Conservation (phyloP, 345 rosid genomes). For the Limnanthes douglasii region DNA sequence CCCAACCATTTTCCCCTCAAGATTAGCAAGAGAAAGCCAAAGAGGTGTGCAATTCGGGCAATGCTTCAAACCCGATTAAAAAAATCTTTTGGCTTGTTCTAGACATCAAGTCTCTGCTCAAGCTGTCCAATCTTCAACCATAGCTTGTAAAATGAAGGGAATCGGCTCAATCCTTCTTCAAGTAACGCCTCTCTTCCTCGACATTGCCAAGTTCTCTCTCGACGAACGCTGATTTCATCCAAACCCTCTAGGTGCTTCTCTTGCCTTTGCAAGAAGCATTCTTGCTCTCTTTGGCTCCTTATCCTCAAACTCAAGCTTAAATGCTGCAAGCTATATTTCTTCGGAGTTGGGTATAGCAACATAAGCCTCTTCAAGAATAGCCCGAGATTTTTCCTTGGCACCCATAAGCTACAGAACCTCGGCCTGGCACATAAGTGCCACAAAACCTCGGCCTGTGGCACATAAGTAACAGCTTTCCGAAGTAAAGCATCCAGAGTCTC, state of each 20-base stretch:
- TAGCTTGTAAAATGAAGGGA: constrained; percentile 73
- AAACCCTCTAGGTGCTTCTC: constrained; percentile 85
- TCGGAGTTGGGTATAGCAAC: constrained; percentile 84
- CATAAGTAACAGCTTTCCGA: constrained; percentile 71
- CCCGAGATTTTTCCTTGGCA: constrained; percentile 91
- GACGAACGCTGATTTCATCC: constrained; percentile 97
- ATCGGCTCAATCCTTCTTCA: constrained; percentile 66
- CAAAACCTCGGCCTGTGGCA: too few relatives aligned
- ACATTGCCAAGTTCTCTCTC: constrained; percentile 77
- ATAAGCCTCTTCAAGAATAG: constrained; percentile 87
- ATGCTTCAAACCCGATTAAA: constrained; percentile 49
- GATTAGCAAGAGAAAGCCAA: constrained; percentile 69
- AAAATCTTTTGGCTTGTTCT: constrained; percentile 55
- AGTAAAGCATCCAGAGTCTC: constrained; percentile 83
- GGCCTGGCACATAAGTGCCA: too few relatives aligned
- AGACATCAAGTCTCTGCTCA: constrained; percentile 51
- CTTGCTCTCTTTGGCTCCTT: constrained; percentile 93
- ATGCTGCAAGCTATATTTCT: constrained; percentile 95
- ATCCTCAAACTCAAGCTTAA: constrained; percentile 97
- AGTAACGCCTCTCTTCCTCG: constrained; percentile 71
- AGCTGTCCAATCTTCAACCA: constrained; percentile 98
- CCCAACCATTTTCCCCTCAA: constrained; percentile 70
- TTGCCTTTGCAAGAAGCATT: constrained; percentile 86
- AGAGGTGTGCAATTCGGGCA: constrained; percentile 54
- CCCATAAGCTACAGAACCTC: constrained; percentile 98